phyloP scores from a whole-genome alignment of 768 basidiomycete genomes.

The Podaxis sp. region DNA sequence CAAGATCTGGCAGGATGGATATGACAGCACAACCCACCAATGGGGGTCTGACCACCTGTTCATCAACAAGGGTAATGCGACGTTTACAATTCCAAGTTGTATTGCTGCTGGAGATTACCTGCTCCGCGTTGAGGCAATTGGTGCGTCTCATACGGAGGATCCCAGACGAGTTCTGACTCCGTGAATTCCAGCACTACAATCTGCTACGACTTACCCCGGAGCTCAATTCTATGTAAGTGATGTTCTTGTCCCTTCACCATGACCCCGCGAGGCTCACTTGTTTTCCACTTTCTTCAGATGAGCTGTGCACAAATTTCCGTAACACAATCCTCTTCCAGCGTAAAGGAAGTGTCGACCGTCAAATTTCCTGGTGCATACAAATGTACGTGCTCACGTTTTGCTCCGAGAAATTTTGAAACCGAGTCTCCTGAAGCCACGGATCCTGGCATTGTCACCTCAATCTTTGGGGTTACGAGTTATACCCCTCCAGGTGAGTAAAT shows the following conservation, averaged over 20 bases:
- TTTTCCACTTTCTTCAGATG: conserved; percentile 30
- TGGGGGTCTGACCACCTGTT: conserved; percentile 53
- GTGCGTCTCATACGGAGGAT: conserved; percentile 24
- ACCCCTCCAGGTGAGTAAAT: conserved; percentile 33
- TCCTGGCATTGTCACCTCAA: conserved; percentile 42
- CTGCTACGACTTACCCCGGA: conserved; percentile 46
- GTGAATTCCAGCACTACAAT: conserved; percentile 40
- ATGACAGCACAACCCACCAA: conserved; percentile 20
- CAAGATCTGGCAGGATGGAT: conserved; percentile 51
- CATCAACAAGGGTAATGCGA: conserved; percentile 48
- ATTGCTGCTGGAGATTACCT: conserved; percentile 49
- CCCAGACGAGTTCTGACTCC: too few relatives aligned
- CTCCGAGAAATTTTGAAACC: conserved; percentile 33
- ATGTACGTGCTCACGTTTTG: conserved; percentile 21
- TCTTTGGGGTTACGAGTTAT: conserved; percentile 36
- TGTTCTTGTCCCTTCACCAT: background rate
- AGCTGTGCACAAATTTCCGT: conserved; percentile 48
- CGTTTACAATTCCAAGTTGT: conserved; percentile 45
- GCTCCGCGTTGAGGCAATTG: conserved; percentile 51
- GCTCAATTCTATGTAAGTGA: conserved; percentile 55
- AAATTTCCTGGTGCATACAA: conserved; percentile 49
- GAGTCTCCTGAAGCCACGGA: conserved; percentile 30
- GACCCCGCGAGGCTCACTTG: background rate
- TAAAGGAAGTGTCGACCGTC: conserved; percentile 43
- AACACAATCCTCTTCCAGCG: conserved; percentile 12